Conservation (phyloP, 1,139 yeast species). For the Magnusiomyces suaveolens region DNA sequence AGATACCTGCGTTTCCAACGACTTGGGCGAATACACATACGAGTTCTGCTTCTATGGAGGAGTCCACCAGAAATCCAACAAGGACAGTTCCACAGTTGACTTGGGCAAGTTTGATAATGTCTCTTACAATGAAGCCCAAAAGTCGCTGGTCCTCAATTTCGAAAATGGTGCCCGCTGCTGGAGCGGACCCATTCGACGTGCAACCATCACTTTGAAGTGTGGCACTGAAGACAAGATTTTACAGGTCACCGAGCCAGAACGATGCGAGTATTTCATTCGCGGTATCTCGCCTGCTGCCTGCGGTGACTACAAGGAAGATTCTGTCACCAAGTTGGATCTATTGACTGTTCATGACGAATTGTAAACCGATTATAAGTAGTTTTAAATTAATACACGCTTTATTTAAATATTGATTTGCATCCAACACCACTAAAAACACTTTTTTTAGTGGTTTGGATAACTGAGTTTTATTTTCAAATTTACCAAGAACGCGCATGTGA, state of each 20-base stretch:
- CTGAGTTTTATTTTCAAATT: too few relatives aligned
- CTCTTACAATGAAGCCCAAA: constrained; percentile 17
- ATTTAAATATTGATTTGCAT: too few relatives aligned
- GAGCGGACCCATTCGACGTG: constrained; percentile 86
- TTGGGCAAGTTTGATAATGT: constrained; percentile 44
- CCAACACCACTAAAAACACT: too few relatives aligned
- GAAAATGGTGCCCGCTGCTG: constrained; percentile 77
- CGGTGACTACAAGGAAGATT: constrained; percentile 9
- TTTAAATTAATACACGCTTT: too few relatives aligned
- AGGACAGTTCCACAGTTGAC: constrained; percentile 34
- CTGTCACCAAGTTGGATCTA: background rate
- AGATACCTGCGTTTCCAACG: constrained; percentile 40
- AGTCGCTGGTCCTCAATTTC: constrained; percentile 36
- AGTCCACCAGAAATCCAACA: constrained; percentile 46
- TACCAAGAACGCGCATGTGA: too few relatives aligned
- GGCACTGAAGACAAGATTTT: constrained; percentile 49
- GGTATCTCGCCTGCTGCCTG: constrained; percentile 69
- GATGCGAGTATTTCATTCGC: constrained; percentile 65
- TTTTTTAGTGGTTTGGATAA: too few relatives aligned
- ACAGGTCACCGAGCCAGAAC: constrained; percentile 77
- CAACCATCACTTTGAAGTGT: constrained; percentile 56
- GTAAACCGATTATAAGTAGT: background rate
- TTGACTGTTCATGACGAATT: constrained; percentile 3
- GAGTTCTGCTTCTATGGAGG: constrained; percentile 50
- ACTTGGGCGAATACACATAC: constrained; percentile 63